phyloP scores from a whole-genome alignment of 129 eudicot species.

The Dittrichia graveolens region DNA sequence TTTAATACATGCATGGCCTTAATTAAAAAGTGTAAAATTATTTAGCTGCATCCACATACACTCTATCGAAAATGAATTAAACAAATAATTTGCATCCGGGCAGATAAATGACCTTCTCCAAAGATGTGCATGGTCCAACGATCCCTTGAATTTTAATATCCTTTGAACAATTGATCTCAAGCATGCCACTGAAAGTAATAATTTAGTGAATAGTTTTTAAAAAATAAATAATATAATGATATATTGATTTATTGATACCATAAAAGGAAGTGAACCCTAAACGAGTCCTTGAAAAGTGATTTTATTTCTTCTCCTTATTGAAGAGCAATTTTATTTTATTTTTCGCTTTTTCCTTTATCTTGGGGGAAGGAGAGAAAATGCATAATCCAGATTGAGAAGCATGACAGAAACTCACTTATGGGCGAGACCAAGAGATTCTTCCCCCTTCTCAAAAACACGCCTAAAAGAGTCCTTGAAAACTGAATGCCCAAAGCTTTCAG shows the following conservation, averaged over 20 bases:
- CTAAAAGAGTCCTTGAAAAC: conserved; percentile 93
- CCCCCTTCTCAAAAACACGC: conserved; percentile 86
- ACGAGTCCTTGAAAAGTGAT: neutral
- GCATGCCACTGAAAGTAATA: conserved; percentile 66
- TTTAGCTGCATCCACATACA: no score
- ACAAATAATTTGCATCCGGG: neutral
- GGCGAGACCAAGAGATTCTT: conserved; percentile 85
- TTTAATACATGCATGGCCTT: no score
- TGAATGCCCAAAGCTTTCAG: conserved; percentile 99
- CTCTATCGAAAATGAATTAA: neutral
- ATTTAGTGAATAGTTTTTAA: conserved; percentile 24
- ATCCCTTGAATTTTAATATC: conserved; percentile 91
- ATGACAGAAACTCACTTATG: conserved; percentile 74
- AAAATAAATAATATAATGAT: neutral
- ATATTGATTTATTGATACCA: neutral
- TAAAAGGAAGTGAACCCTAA: neutral
- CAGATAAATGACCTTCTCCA: conserved; percentile 68
- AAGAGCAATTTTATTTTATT: neutral
- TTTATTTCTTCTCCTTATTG: neutral
- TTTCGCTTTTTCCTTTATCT: no score
- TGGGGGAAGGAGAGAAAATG: conserved; percentile 2
- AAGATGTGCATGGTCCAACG: conserved; percentile 92
- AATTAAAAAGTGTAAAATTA: no score
- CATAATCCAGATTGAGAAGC: conserved; percentile 1
- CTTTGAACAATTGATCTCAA: conserved; percentile 92